phyloP scores from a whole-genome alignment of 257 asterid genomes.

The Plantago elongata region DNA sequence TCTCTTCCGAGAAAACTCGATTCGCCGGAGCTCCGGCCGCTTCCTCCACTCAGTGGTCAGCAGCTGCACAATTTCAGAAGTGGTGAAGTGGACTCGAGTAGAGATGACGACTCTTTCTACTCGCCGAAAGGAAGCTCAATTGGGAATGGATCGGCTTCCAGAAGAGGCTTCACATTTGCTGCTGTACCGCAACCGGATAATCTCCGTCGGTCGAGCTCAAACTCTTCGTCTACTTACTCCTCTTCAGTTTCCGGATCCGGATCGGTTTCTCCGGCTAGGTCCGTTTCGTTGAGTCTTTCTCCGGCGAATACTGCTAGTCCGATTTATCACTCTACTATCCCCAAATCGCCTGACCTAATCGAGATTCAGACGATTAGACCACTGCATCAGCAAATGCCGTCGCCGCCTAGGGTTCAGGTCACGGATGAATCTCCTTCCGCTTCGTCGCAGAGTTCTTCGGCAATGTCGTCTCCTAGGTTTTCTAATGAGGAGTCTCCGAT shows the following conservation, averaged over 20 bases:
- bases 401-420: constrained; percentile 25
- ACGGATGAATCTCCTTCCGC: constrained; percentile 31
- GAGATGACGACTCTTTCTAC: constrained; percentile 67
- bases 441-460: constrained; percentile 56
- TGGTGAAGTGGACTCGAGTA: constrained; percentile 39
- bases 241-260: constrained; percentile 64
- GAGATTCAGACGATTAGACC: constrained; percentile 53
- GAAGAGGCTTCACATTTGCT: constrained; percentile 41
- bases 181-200: constrained; percentile 5
- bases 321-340: constrained; percentile 38
- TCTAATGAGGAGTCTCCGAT: constrained; percentile 28
- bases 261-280: constrained; percentile 74
- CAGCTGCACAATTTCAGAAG: constrained; percentile 29
- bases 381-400: constrained; percentile 15
- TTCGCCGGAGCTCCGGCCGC: constrained; percentile 91
- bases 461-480: constrained; percentile 60
- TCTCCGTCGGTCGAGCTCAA: constrained; percentile 38
- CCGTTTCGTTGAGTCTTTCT: constrained; percentile 69
- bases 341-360: constrained; percentile 78
- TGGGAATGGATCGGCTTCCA: constrained; percentile 63
- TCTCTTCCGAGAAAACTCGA: constrained; percentile 43
- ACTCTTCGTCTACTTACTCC: constrained; percentile 51
- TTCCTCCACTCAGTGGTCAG: constrained; percentile 57
- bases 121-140: constrained; percentile 76
- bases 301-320: constrained; percentile 72